Evolutionary conservation across 1,284 basidiomycete genomes (phyloP), one percentile per base, ranked within the genome.

Genomic region (Ganoderma boninense): DNA sequence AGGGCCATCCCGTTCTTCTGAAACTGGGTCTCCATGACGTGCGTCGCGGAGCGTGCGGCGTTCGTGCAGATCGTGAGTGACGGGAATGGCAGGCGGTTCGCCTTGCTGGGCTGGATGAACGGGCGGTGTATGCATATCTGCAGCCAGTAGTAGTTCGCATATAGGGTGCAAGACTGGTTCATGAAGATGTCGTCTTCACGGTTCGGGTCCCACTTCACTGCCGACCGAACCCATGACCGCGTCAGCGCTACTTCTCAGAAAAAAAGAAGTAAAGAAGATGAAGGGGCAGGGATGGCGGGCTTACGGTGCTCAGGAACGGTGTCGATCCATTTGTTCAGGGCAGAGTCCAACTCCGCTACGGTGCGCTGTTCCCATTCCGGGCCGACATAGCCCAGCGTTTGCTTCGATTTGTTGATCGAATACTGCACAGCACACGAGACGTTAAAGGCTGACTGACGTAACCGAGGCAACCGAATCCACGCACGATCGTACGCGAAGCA

Each of bases 121-220:
- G 88, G 87, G 2, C 89, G 84, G 77, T 91, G 90, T 32, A 90
- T 85, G 64, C 87, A 80, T 67, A 91, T 89, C 68, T 85, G 85
- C 1, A 84, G 79, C 65, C 87, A 84, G 76, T 90, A 90, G 77
- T 89, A 90, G 38, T 82, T 81, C 32, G 84, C 81, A 74, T 89
- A 87, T 0, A 91, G 82, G 13, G 82, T 74, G 2, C 87, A 86
- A 5, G 87, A 87, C 76, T 90, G 89, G 59, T 84, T 81, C 75
- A 90, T 87, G 69, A 86, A 84, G 7, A 80, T 72, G 14, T 73
- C 46, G 69, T 87, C 80, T 63, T 84, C 79, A 10, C 84, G 79
- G n/a, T 85, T 82, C 0, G 87, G 86, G 72, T 90, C 85, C 89
- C 89, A 91, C 40, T 82, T 82, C 23, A 87, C 86, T 87, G 60